Evolutionary conservation across 495 filamentous ascomycete species (phyloP).

Genomic region (Penicillium coprophilum): DNA sequence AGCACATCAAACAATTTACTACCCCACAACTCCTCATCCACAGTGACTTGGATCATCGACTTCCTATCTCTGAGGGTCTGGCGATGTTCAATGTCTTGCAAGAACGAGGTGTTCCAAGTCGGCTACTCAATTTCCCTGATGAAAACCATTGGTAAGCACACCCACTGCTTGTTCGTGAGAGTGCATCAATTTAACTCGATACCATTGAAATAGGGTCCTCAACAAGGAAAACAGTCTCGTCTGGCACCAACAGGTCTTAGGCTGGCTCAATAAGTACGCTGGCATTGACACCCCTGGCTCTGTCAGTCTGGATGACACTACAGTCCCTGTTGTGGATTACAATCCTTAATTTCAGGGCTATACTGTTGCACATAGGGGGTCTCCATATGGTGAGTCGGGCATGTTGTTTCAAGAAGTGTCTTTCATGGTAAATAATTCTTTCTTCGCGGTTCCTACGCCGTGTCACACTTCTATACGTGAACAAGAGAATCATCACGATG

Average conservation of each 20-base stretch:
- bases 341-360: slow-evolving; percentile 18
- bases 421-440: not conserved
- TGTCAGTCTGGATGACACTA: slow-evolving; percentile 37
- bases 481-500: not conserved
- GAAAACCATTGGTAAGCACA: slow-evolving; percentile 50
- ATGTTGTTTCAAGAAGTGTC: not conserved
- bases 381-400: not conserved
- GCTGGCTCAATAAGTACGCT: slow-evolving; percentile 49
- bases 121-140: slow-evolving; percentile 53
- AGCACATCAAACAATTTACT: slow-evolving; percentile 37
- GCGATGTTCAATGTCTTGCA: slow-evolving; percentile 51
- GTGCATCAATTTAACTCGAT: not conserved
- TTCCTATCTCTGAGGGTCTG: slow-evolving; percentile 45
- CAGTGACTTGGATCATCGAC: slow-evolving; percentile 44
- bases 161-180: not conserved
- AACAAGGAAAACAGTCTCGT: slow-evolving; percentile 46
- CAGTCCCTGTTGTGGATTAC: slow-evolving; percentile 34
- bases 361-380: not conserved
- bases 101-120: slow-evolving; percentile 56
- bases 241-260: slow-evolving; percentile 50
- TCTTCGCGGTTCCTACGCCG: not conserved
- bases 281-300: slow-evolving; percentile 32
- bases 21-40: slow-evolving; percentile 52
- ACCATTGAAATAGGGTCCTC: slow-evolving; percentile 27
- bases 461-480: not conserved